Base-by-base conservation (phyloP, 176 grass and related monocot genomes). In the Avena atlantica region DNA sequence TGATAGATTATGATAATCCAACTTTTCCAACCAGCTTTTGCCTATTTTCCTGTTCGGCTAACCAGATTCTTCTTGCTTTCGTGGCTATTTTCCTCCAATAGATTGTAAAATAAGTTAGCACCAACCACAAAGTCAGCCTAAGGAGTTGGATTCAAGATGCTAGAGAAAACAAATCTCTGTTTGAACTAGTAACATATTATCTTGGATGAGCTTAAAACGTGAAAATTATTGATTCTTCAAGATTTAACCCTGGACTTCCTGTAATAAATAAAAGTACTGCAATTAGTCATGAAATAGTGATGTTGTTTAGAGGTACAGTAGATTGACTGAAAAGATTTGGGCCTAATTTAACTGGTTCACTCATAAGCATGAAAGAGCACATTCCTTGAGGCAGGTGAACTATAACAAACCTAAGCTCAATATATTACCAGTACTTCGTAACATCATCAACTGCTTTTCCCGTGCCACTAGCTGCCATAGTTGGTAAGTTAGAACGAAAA, bases 351-450 rank as follows among this genome's bases (percentile, higher is more conserved):
- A 37, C 65, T 45, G 16, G 37, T 67, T 86, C 14, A 57, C 37
- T 53, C 12, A 47, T 67, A 48, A 48, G n/a, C 69, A 50, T 51
- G 27, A 42, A 78, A 57, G 8, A 24, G 6, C 25, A 77, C 25
- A 77, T 83, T 78, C 21, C 23, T 84, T 69, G 8, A 44, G 58
- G 67, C 68, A 91, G 75, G 2, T 75, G 76, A 84, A 20, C 40
- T 24, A 79, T 24, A 80, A 64, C 37, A 16, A 70, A 70, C 8
- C 25, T 6, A 27, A 27, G 25, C n/a, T 83, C 29, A 12, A 57
- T 83, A 47, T 63, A 15, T 1, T 65, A 61, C 77, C 24, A 72
- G 52, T 19, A 19, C 1, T 17, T n/a, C 12, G 12, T 6, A 24
- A 58, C 48, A 80, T 65, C 60, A 19, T 34, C 4, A 65, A 6